Conservation (phyloP, 495 filamentous ascomycete genomes). For the Pseudoneurospora amorphoporcata region DNA sequence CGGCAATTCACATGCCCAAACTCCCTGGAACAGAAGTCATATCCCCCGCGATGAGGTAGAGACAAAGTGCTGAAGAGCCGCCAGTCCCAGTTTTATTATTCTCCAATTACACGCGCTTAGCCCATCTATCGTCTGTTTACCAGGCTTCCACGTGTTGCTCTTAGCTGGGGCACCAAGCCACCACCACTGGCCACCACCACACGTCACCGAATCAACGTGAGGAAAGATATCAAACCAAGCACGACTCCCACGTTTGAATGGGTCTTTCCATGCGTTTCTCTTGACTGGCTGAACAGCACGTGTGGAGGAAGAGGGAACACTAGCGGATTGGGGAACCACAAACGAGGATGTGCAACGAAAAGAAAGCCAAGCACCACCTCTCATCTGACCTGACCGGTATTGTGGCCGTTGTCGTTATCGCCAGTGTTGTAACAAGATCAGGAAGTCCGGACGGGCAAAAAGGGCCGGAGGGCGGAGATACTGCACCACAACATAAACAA, state of each 20-base stretch:
- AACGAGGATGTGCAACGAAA: background rate
- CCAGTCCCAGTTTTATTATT: background rate
- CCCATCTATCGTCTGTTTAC: background rate
- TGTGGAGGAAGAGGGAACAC: too few relatives aligned
- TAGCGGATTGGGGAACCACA: background rate
- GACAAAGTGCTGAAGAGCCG: background rate
- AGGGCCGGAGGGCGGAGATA: background rate
- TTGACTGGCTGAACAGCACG: background rate
- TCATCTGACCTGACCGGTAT: constrained; percentile 9
- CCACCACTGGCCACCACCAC: background rate
- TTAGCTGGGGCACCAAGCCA: background rate
- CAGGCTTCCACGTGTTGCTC: background rate
- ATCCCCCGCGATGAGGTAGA: background rate
- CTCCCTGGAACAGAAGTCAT: background rate
- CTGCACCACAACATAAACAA: background rate
- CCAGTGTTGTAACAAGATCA: background rate
- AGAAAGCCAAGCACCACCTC: too few relatives aligned
- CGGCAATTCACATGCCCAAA: background rate
- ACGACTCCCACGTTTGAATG: background rate
- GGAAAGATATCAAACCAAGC: background rate
- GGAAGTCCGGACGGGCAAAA: background rate
- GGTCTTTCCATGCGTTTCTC: background rate
- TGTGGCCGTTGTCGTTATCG: background rate
- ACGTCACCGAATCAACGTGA: background rate
- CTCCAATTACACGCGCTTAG: background rate